phyloP scores from a whole-genome alignment of 441 rosid species.

The Populus tomentosa region DNA sequence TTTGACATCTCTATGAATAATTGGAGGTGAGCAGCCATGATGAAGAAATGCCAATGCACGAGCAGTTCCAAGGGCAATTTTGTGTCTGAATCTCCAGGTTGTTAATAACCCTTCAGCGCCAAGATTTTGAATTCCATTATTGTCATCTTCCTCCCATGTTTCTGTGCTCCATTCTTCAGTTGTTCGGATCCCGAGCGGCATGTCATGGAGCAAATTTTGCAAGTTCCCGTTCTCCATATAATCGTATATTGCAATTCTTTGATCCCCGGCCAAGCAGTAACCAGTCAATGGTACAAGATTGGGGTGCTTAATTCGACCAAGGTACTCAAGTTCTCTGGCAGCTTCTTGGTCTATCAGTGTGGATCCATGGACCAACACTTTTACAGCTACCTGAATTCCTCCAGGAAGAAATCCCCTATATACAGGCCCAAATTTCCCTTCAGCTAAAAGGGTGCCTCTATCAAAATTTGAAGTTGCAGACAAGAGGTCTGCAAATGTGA shows the following conservation, averaged over 20 bases:
- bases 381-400: constrained; percentile 91
- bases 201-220: constrained; percentile 80
- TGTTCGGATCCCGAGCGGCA: constrained; percentile 75
- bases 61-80: too few relatives aligned
- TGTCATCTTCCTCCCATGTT: constrained; percentile 72
- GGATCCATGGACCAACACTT: constrained; percentile 87
- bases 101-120: constrained; percentile 55
- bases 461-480: constrained; percentile 86
- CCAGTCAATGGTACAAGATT: constrained; percentile 90
- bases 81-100: constrained; percentile 40
- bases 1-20: too few relatives aligned
- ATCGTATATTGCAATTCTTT: constrained; percentile 87
- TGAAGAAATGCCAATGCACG: too few relatives aligned
- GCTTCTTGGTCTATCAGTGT: constrained; percentile 86
- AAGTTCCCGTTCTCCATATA: constrained; percentile 97
- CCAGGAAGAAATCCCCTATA: constrained; percentile 87
- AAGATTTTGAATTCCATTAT: constrained; percentile 53
- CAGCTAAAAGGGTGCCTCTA: constrained; percentile 81
- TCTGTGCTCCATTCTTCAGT: constrained; percentile 91
- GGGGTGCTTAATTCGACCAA: constrained; percentile 82
- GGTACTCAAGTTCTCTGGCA: constrained; percentile 86
- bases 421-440: constrained; percentile 94
- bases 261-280: constrained; percentile 89
- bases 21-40: too few relatives aligned
- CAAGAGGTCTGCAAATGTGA: constrained; percentile 85